phyloP scores from a whole-genome alignment of 2,329 filamentous ascomycete genomes.

The Hypomyces perniciosus region DNA sequence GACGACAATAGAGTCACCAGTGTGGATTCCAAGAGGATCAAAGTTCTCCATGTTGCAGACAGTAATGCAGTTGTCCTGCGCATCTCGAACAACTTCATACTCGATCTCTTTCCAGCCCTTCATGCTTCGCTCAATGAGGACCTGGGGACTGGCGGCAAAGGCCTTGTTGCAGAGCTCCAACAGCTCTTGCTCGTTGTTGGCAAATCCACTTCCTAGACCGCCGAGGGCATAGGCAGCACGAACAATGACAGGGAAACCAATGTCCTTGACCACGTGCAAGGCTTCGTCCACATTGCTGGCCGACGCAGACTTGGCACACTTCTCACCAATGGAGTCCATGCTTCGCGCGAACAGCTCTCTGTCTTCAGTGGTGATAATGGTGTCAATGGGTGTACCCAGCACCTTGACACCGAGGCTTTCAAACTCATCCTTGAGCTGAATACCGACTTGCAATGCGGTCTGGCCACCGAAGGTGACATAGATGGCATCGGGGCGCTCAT shows the following conservation, averaged over 20 bases:
- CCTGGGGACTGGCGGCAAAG: conserved; percentile 89
- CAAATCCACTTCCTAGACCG: conserved; percentile 92
- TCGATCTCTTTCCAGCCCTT: conserved; percentile 99
- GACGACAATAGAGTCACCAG: conserved; percentile 96
- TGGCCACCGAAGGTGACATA: conserved; percentile 98
- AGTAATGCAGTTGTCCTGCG: conserved; percentile 95
- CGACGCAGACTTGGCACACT: conserved; percentile 95
- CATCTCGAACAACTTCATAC: conserved; percentile 95
- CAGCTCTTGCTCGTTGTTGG: conserved; percentile 77
- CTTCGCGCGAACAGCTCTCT: conserved; percentile 94
- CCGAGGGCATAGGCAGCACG: conserved; percentile 93
- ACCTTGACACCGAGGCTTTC: conserved; percentile 88
- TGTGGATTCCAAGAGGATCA: conserved; percentile 95
- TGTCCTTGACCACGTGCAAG: conserved; percentile 77
- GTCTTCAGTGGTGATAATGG: conserved; percentile 97
- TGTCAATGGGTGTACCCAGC: conserved; percentile 92
- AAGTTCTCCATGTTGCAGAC: conserved; percentile 99
- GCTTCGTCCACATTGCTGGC: conserved; percentile 86
- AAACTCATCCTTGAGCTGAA: conserved; percentile 96
- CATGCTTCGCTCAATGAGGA: conserved; percentile 96
- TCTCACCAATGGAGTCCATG: conserved; percentile 98
- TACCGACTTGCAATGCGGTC: conserved; percentile 93
- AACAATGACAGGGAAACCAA: conserved; percentile 95
- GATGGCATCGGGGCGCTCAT: conserved; percentile 92
- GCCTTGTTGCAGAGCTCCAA: conserved; percentile 88